Evolutionary conservation across 768 basidiomycete species (phyloP), one percentile per base, ranked within the genome.

Genomic region (Pleurotus pulmonarius): DNA sequence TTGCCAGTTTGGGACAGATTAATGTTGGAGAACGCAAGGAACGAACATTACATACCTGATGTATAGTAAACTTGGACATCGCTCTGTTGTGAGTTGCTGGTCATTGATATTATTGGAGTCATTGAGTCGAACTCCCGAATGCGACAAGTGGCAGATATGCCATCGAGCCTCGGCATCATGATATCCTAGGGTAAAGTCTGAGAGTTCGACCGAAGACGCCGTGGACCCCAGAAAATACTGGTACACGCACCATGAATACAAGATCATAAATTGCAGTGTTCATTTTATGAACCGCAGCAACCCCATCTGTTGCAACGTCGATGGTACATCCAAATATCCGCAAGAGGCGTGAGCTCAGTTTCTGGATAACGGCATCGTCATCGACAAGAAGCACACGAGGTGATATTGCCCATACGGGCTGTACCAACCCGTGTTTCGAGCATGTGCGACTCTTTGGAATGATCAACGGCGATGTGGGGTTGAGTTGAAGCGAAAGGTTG

Each of bases 121-220:
- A 51, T 16, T 3, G 49, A 16, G 49, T 51, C 49, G 26, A 51
- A 51, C n/a, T 51, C 37, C 26, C 49, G 26, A 8, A 51, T 51
- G 11, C 26, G 16, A 37, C 49, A 51, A 22, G 49, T 51, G 9
- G 49, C 49, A 34, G 49, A 51, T 38, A 51, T 38, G 16, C 49
- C 49, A n/a, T 51, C 49, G 15, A 51, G 49, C 29, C 37, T 51
- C 29, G 49, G 49, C 49, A 51, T 51, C 49, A 51, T 51, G n/a
- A 51, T 51, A 51, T 51, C 49, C 49, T 51, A 2, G 41, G 20
- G 41, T 22, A 12, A 3, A 44, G 41, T 44, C 9, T 16, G 41
- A 44, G 41, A n/a, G 11, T 34, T 34, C 29, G 29, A 34, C 29
- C 29, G 29, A 34, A 34, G 29, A 34, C 29, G 29, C 29, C 29